Evolutionary conservation across 2,329 filamentous ascomycete genomes (phyloP), one percentile per base, ranked within the genome.

Genomic region (Fusarium buharicum): DNA sequence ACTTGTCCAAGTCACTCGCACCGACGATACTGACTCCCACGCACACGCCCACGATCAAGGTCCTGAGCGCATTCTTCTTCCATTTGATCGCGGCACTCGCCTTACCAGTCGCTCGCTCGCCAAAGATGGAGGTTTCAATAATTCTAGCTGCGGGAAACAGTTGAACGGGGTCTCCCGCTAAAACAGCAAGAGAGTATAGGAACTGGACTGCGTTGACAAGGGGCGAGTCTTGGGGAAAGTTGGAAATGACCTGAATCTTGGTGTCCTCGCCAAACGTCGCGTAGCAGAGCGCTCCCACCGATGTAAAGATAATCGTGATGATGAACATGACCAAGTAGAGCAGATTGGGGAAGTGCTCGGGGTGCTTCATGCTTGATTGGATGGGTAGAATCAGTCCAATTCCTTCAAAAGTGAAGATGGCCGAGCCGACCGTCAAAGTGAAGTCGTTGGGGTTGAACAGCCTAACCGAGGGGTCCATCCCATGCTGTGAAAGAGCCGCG

Each of bases 321-420:
- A 92, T 81, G 58, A 87, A 71, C 89, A 92, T 92, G 74, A 92
- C 86, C 12, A 85, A 65, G 58, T 82, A 89, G 2, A 92, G 83
- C 4, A 92, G 81, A 53, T 79, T 79, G 66, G 85, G 82, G 67
- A 92, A 92, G 16, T 86, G 82, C 60, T 90, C 79, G 0, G 90
- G 90, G 55, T 87, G 79, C 68, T 84, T 85, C 90, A 92, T 92
- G 53, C 86, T 89, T 9, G 88, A 89, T 72, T 92, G 88, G 50
- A 92, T 92, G 0, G 90, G 90, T 9, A 92, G 78, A 62, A 92
- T 91, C 20, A 92, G 84, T 1, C 90, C 90, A 41, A 92, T 92
- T 43, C 90, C 90, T 72, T 92, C 90, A 66, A 91, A 92, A 0
- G 90, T 91, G 76, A 92, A 92, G 70, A 92, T 91, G 33, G 88